Base-by-base conservation (phyloP, 1,139 yeast genomes). In the Hyphopichia pseudoburtonii region DNA sequence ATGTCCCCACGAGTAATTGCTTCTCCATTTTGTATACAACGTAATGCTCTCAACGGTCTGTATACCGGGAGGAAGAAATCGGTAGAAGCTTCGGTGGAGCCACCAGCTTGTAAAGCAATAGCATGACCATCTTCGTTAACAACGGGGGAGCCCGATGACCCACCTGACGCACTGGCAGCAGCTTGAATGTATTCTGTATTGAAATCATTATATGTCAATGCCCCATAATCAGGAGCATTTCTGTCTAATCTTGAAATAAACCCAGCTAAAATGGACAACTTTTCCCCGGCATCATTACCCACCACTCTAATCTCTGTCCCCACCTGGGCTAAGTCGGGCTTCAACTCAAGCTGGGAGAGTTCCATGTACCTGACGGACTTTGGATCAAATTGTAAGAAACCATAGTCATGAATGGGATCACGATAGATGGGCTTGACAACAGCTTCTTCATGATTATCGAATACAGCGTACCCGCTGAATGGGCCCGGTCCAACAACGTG, bases 401-500 rank as follows among this genome's bases (percentile, higher is more conserved):
- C 92, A 57, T 89, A 87, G 58, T 78, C 97, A 69, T 82, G 96
- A 47, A 82, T 87, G 33, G 89, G 96, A 67, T 76, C 96, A 73
- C 82, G 82, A 54, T 82, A 85, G 25, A 84, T 77, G 5, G 96
- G 95, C 40, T 75, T 79, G 5, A 88, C 95, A 36, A 82, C 88
- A 36, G 89, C 87, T 62, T 90, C 96, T 62, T 90, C 97, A 58
- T 90, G 97, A 57, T 90, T 90, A 56, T 90, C 96, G 55, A 89
- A 89, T 1, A 90, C 90, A 0, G 88, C 95, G 52, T 84, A 87
- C 1, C 97, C 96, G 32, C 81, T 76, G 56, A 90, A 88, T 2
- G 96, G 96, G 8, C 97, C 96, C 0, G 96, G 89, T 1, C 96
- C 96, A 30, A 89, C 96, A 32, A 89, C 97, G 56, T 89, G 97